These are phyloP conservation scores for Anaeramoeba flamelloides DNA, from an alignment of 78 protist species.

Conservation along the genomic window DNA sequence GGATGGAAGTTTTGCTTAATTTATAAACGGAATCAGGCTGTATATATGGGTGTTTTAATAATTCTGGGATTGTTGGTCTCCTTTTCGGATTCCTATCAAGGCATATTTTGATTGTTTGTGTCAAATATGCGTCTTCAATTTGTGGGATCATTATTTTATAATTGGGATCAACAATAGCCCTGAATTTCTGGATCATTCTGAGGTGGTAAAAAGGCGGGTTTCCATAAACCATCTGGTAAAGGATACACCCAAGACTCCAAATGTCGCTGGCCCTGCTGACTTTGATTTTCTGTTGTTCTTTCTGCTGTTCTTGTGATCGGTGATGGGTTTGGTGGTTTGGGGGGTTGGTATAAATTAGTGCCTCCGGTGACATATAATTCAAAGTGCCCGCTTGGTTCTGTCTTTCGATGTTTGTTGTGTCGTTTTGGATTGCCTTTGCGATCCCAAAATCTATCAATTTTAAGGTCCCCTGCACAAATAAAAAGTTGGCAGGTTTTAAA, in stretches of 20 bases:
- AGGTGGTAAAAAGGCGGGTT: background rate
- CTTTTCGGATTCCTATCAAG: conserved; percentile 35
- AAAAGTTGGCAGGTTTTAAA: conserved; percentile 87
- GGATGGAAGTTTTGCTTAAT: no score
- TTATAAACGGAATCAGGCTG: no score
- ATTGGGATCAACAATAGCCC: conserved; percentile 33
- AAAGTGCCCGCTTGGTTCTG: conserved; percentile 70
- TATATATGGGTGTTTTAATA: conserved; percentile 54
- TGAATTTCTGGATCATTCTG: conserved; percentile 21
- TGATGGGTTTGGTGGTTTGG: background rate
- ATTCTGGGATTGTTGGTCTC: conserved; percentile 42
- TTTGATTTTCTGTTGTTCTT: conserved; percentile 1
- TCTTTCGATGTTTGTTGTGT: conserved; percentile 52
- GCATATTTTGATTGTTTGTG: conserved; percentile 40
- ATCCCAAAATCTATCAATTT: conserved; percentile 94
- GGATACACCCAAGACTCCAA: conserved; percentile 12
- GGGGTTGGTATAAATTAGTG: conserved; percentile 24
- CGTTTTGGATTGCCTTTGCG: conserved; percentile 50
- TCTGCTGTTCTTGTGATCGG: conserved; percentile 4
- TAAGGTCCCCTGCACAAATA: conserved; percentile 61
- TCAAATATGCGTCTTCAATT: conserved; percentile 14
- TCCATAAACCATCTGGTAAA: conserved; percentile 6
- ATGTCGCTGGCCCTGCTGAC: background rate
- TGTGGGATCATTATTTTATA: conserved; percentile 25
- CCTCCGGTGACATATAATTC: conserved; percentile 92